A percentile compares a stretch with the other conserved stretches of the same genome.
Evolutionary conservation across 495 filamentous ascomycete genomes (phyloP).

Genomic region (Penicillium paxilli): DNA sequence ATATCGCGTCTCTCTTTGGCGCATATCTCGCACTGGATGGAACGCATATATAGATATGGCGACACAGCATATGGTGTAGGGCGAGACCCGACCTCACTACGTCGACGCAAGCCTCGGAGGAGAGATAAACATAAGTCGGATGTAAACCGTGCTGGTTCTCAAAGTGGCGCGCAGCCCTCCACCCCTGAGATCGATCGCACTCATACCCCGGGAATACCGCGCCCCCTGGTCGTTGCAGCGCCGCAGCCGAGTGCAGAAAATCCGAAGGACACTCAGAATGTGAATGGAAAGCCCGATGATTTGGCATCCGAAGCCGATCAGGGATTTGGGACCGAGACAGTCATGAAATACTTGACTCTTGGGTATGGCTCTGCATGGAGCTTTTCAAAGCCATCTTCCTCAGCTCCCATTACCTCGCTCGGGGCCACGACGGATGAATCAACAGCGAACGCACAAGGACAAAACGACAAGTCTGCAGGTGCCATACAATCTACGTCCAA

Average conservation of each 20-base stretch:
- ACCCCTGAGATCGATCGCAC: conserved; percentile 20
- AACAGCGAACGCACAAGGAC: background rate
- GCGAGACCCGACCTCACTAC: conserved; percentile 66
- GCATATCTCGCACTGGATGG: conserved; percentile 76
- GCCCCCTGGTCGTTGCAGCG: conserved; percentile 38
- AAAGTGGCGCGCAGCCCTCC: conserved; percentile 14
- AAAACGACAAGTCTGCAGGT: conserved; percentile 1
- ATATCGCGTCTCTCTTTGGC: conserved; percentile 64
- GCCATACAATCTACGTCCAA: background rate
- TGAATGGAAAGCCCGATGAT: conserved; percentile 14
- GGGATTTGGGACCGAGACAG: conserved; percentile 39
- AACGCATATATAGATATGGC: conserved; percentile 76
- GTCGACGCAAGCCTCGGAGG: conserved; percentile 39
- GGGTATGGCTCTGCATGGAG: conserved; percentile 64
- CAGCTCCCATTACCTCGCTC: conserved; percentile 2
- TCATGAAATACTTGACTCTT: conserved; percentile 61
- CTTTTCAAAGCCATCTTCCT: conserved; percentile 29
- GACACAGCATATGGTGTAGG: conserved; percentile 76
- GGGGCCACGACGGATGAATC: conserved; percentile 2
- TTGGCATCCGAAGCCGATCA: conserved; percentile 21
- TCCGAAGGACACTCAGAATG: conserved; percentile 1
- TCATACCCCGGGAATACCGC: conserved; percentile 45
- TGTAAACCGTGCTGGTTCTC: background rate
- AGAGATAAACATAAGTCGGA: conserved; percentile 13
- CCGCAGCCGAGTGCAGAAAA: conserved; percentile 19